A percentile compares a stretch with the other conserved stretches of the same genome.
Evolutionary conservation across 352 stramenopile genomes (phyloP).

Genomic region (Phytophthora melonis): DNA sequence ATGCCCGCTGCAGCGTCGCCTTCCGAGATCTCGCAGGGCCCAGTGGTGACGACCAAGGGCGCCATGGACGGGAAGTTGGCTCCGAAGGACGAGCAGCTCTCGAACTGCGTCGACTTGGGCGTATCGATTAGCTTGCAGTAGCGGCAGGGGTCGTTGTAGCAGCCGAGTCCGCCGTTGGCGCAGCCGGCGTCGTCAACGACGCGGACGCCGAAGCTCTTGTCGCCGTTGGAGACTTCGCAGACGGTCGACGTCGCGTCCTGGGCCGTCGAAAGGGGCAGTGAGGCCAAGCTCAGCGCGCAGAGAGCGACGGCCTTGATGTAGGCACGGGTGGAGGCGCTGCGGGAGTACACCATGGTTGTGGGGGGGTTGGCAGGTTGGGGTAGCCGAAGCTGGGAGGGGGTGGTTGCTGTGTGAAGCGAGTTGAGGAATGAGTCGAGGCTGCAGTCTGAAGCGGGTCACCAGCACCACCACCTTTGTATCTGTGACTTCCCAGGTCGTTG

Average conservation of each 20-base stretch:
- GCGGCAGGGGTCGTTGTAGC: constrained; percentile 44
- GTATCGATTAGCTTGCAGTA: constrained; percentile 51
- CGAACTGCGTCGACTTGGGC: constrained; percentile 41
- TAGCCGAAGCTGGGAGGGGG: constrained; percentile 4
- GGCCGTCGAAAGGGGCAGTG: constrained; percentile 16
- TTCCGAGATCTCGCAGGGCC: constrained; percentile 28
- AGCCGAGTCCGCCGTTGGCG: constrained; percentile 42
- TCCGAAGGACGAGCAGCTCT: constrained; percentile 44
- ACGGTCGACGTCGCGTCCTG: constrained; percentile 2
- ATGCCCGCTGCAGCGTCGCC: constrained; percentile 43
- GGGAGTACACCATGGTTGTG: constrained; percentile 36
- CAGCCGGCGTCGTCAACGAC: constrained; percentile 39
- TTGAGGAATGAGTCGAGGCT: constrained; percentile 16
- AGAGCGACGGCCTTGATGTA: constrained; percentile 29
- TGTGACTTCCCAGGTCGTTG: no score
- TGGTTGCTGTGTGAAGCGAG: constrained; percentile 15
- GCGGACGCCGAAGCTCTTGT: constrained; percentile 44
- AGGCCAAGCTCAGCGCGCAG: constrained; percentile 14
- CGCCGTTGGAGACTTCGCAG: constrained; percentile 33
- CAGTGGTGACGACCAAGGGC: constrained; percentile 22
- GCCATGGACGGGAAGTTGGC: constrained; percentile 30
- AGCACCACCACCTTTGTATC: no score
- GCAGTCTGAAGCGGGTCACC: no score
- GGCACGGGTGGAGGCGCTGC: constrained; percentile 25
- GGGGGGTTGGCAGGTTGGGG: not conserved